A percentile compares a stretch with the other conserved stretches of the same genome.
Conservation (phyloP, 768 basidiomycete species). For the Termitomyces sp. region DNA sequence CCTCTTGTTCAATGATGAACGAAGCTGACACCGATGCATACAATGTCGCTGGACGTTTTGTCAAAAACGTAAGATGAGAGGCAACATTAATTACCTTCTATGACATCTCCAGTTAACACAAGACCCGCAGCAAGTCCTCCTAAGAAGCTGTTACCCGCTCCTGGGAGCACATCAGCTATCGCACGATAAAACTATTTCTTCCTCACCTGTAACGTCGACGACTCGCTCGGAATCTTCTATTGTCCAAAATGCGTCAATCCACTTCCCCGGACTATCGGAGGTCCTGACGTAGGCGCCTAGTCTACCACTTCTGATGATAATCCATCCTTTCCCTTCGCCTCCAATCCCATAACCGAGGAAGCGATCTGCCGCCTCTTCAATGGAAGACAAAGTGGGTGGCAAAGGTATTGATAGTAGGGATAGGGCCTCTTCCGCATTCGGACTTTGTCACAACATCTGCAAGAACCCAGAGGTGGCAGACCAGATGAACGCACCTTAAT, state of each 20-base stretch:
- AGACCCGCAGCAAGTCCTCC: slow-evolving; percentile 81
- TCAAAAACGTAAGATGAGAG: neutral
- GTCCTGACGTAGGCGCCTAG: slow-evolving; percentile 66
- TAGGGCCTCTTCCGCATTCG: slow-evolving; percentile 84
- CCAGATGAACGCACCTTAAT: slow-evolving; percentile 46
- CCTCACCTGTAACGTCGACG: slow-evolving; percentile 75
- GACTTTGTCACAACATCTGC: slow-evolving; percentile 35
- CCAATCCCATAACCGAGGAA: slow-evolving; percentile 63
- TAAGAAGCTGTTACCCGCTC: slow-evolving; percentile 88
- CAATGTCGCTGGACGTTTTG: slow-evolving; percentile 46
- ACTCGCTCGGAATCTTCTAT: slow-evolving; percentile 41
- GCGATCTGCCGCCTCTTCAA: slow-evolving; percentile 62
- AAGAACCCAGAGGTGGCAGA: neutral
- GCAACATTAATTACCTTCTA: slow-evolving; percentile 45
- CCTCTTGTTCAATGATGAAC: slow-evolving; percentile 76
- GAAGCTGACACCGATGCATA: slow-evolving; percentile 80
- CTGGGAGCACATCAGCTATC: slow-evolving; percentile 27
- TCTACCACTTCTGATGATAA: slow-evolving; percentile 71
- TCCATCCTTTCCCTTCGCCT: slow-evolving; percentile 39
- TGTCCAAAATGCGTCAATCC: slow-evolving; percentile 77
- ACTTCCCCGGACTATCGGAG: slow-evolving; percentile 30
- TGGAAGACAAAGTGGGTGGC: slow-evolving; percentile 40
- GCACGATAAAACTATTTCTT: slow-evolving; percentile 4
- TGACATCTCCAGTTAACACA: slow-evolving; percentile 46
- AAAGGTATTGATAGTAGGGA: slow-evolving; percentile 50